Base-by-base conservation (phyloP, 805 yeast species). In the Saitoella complicata region DNA sequence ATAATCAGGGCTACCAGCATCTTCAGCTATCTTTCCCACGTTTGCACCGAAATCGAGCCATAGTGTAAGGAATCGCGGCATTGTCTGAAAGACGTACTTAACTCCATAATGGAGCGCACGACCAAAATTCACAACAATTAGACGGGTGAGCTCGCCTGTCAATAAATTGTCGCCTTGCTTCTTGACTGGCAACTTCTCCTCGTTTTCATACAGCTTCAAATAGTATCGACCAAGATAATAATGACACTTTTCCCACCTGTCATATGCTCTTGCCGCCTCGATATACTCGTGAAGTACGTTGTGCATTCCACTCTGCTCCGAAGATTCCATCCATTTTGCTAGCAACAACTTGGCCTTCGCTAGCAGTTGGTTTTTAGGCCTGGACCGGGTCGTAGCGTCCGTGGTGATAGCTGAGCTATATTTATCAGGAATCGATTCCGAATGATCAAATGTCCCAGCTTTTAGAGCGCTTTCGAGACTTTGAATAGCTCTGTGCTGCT, bases 271-370 rank as follows among this genome's bases (percentile, higher is more conserved):
- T 11, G 73, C 69, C 0, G 88, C 78, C 4, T 71, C 65, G 31
- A 63, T 64, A 52, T 85, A 91, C 50, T 83, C 83, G 31, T 70
- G 70, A 13, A 80, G 71, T 36, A 91, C 80, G 34, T 76, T 77
- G 10, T 70, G 72, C 6, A 93, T 76, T 6, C 85, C 77, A 32
- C 86, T 79, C 56, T 83, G 87, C 42, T 85, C 87, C 0, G 95
- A 82, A 34, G 68, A 67, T 55, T 86, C 95, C 11, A 86, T 65
- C 97, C 97, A 91, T 50, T 77, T 75, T 0, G 95, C 83, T 56
- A 83, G 83, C 47, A 78, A 78, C 41, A 87, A 62, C 44, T 82
- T 80, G n/a, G 76, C 72, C 41, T 67, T 54, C 21, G 21, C 21
- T 21, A 31, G 48, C 48, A 10, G 38, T 8, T 13, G 35, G 12